Percentiles rank a stretch among this genome's conserved stretches.
Evolutionary conservation across 169 alveolate genomes (phyloP).

Genomic region (Neospora caninum): DNA sequence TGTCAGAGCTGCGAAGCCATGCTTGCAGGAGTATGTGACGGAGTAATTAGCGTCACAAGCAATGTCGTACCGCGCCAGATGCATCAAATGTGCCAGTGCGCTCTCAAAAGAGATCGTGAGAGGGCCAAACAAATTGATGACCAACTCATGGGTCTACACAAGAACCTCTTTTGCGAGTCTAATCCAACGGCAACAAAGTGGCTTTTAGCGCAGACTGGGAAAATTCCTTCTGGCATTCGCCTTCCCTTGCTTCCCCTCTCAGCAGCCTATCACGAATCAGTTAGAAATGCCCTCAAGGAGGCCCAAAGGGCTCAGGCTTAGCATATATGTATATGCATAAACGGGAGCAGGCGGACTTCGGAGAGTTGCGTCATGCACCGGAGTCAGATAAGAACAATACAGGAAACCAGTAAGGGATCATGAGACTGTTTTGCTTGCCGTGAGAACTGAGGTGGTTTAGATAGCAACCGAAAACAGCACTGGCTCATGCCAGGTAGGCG

Average conservation of each 20-base stretch:
- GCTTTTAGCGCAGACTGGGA: slow-evolving; percentile 34
- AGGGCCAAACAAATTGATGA: neutral
- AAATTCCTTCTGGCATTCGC: slow-evolving; percentile 9
- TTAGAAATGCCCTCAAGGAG: slow-evolving; percentile 22
- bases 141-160: slow-evolving; percentile 7
- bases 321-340: too few relatives aligned
- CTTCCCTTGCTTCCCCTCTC: slow-evolving; percentile 48
- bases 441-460: too few relatives aligned
- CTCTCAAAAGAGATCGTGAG: neutral
- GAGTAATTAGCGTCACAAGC: slow-evolving; percentile 35
- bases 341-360: too few relatives aligned
- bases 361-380: too few relatives aligned
- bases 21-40: slow-evolving; percentile 34
- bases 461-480: too few relatives aligned
- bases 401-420: too few relatives aligned
- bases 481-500: too few relatives aligned
- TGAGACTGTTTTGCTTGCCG: too few relatives aligned
- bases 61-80: slow-evolving; percentile 38
- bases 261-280: neutral
- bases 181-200: slow-evolving; percentile 32
- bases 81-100: slow-evolving; percentile 18
- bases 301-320: neutral
- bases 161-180: slow-evolving; percentile 29
- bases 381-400: too few relatives aligned
- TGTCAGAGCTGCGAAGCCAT: slow-evolving; percentile 26